Evolutionary conservation across 1,139 yeast genomes (phyloP).

Genomic region (Candida neerlandica): DNA sequence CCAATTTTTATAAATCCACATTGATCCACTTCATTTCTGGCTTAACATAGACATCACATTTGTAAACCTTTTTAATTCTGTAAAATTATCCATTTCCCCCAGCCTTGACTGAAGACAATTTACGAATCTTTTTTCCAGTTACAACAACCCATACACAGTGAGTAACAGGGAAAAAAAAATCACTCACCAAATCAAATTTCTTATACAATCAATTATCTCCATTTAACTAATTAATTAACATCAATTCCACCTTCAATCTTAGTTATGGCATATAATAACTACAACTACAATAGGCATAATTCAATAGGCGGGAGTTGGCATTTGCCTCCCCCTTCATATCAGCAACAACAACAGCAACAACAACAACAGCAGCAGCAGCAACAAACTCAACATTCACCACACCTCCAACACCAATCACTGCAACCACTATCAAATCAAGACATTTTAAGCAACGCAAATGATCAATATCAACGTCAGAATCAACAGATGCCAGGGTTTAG

Average conservation of each 20-base stretch:
- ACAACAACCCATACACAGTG: not conserved
- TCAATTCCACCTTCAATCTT: not conserved
- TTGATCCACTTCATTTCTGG: not conserved
- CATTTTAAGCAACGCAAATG: slow-evolving; percentile 8
- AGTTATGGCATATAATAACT: slow-evolving; percentile 16
- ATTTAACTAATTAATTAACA: not conserved
- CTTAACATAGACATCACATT: not conserved
- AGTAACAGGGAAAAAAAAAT: slow-evolving; percentile 2
- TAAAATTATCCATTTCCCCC: not conserved
- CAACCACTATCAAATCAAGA: slow-evolving; percentile 15
- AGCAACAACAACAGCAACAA: slow-evolving; percentile 16
- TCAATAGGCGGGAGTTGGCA: slow-evolving; percentile 50
- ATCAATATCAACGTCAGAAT: slow-evolving; percentile 20
- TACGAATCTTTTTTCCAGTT: slow-evolving; percentile 2
- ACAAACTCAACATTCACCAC: slow-evolving; percentile 12
- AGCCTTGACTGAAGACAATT: not conserved
- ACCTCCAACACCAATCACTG: slow-evolving; percentile 18
- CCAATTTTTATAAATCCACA: too few relatives aligned
- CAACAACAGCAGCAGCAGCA: slow-evolving; percentile 16
- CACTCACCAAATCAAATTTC: slow-evolving; percentile 3
- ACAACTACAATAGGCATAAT: slow-evolving; percentile 40
- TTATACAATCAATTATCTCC: not conserved
- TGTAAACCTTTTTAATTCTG: not conserved
- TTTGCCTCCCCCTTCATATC: slow-evolving; percentile 30
- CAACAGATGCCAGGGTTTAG: slow-evolving; percentile 34